Percentiles rank a stretch among this genome's conserved stretches.
Conservation (phyloP, 176 grass and related monocot species). For the Dactylis glomerata region DNA sequence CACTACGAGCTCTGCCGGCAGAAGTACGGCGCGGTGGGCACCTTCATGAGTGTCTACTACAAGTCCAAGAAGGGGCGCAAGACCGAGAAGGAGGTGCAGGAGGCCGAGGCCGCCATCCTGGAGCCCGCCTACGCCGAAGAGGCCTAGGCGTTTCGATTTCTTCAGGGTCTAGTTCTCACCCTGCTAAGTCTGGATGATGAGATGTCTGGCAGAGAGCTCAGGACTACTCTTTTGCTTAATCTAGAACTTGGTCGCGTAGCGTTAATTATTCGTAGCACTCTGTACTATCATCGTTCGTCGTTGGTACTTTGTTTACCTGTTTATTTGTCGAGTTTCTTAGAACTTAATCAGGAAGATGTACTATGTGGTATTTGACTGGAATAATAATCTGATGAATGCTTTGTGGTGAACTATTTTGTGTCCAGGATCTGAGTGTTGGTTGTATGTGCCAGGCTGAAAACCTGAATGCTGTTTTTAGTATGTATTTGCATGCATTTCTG, state of each 20-base stretch:
- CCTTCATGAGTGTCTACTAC: constrained; percentile 98
- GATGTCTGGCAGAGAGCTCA: neutral
- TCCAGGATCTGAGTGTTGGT: too few relatives aligned
- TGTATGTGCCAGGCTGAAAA: too few relatives aligned
- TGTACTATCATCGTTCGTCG: neutral
- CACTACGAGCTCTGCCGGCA: constrained; percentile 86
- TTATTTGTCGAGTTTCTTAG: neutral
- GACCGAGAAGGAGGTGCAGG: constrained; percentile 99
- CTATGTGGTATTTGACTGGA: neutral
- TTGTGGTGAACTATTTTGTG: neutral
- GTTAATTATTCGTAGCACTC: neutral
- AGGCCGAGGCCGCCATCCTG: constrained; percentile 85
- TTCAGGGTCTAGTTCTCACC: neutral
- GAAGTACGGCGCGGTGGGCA: constrained; percentile 74
- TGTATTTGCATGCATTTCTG: neutral
- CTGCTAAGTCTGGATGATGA: neutral
- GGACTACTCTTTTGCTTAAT: neutral
- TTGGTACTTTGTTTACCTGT: neutral
- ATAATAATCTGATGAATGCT: neutral
- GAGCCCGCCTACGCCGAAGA: constrained; percentile 80
- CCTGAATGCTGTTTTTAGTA: neutral
- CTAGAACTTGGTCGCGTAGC: neutral
- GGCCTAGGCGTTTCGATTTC: constrained; percentile 25
- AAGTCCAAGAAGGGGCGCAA: constrained; percentile 98
- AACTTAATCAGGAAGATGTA: neutral